Evolutionary conservation across 192 early-diverging fungal genomes (phyloP).

Genomic region (Backusella westeae): DNA sequence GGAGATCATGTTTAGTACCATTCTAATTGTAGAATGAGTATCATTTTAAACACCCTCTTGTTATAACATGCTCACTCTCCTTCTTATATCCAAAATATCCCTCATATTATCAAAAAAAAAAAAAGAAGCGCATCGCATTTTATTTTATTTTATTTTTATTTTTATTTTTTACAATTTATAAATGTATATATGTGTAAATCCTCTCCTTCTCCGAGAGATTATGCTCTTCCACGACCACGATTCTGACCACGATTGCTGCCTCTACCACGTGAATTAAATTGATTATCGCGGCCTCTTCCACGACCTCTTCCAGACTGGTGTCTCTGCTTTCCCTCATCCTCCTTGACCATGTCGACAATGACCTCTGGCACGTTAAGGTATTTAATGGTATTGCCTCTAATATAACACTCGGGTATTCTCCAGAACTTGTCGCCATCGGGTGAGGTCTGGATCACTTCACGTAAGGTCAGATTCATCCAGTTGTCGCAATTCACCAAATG

Average conservation of each 20-base stretch:
- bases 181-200: background rate
- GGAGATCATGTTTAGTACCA: no score
- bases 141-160: background rate
- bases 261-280: slow-evolving; percentile 43
- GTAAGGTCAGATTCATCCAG: slow-evolving; percentile 96
- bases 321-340: slow-evolving; percentile 66
- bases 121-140: background rate
- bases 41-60: no score
- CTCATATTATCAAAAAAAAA: background rate
- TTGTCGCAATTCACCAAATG: slow-evolving; percentile 95
- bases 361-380: slow-evolving; percentile 87
- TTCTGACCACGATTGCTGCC: slow-evolving; percentile 41
- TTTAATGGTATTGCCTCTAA: slow-evolving; percentile 89
- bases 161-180: background rate
- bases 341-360: slow-evolving; percentile 89
- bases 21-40: no score
- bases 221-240: slow-evolving; percentile 42
- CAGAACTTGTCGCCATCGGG: slow-evolving; percentile 93
- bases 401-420: slow-evolving; percentile 89
- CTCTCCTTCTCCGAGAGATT: background rate
- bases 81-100: no score
- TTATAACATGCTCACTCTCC: no score
- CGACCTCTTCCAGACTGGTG: slow-evolving; percentile 37
- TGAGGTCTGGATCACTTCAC: slow-evolving; percentile 92
- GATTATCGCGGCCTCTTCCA: slow-evolving; percentile 37